These are phyloP conservation scores for Dendrocalamus latiflorus DNA, from an alignment of 202 grass and related monocot species.

Conservation along the genomic window DNA sequence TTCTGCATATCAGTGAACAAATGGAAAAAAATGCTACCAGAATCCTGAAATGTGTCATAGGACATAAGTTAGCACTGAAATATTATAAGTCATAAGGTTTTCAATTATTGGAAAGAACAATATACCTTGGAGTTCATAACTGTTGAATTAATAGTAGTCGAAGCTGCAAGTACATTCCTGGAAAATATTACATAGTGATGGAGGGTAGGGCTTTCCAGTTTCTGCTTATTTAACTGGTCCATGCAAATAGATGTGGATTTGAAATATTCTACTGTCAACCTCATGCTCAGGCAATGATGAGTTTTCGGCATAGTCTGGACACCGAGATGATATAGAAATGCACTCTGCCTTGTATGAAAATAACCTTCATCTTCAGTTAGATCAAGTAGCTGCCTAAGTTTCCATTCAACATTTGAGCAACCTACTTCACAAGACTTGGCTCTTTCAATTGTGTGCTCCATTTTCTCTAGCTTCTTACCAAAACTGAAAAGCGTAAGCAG, in stretches of 20 bases:
- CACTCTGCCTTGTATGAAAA: conserved; percentile 92
- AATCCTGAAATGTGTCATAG: conserved; percentile 54
- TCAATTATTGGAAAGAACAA: neutral
- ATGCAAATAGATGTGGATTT: conserved; percentile 29
- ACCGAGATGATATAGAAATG: conserved; percentile 71
- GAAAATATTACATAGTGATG: conserved; percentile 80
- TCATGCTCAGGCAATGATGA: conserved; percentile 84
- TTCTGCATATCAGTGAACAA: conserved; percentile 72
- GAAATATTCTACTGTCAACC: conserved; percentile 93
- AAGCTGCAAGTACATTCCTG: conserved; percentile 75
- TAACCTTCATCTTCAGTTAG: conserved; percentile 87
- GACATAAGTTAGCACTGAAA: conserved; percentile 5
- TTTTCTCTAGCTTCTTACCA: conserved; percentile 49
- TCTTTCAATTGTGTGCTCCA: conserved; percentile 44
- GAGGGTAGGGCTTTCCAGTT: conserved; percentile 42
- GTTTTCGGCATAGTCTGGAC: conserved; percentile 79
- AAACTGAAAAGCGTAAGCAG: conserved; percentile 30
- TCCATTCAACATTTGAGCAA: conserved; percentile 55
- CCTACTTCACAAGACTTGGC: conserved; percentile 43
- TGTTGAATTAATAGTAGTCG: conserved; percentile 77
- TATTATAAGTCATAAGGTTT: neutral
- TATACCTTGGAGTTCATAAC: conserved; percentile 74
- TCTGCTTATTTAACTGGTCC: conserved; percentile 25
- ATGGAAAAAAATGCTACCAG: conserved; percentile 67
- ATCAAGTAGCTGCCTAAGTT: conserved; percentile 71